Conservation (phyloP, 106 monocot species). For the Hemerocallis citrina region DNA sequence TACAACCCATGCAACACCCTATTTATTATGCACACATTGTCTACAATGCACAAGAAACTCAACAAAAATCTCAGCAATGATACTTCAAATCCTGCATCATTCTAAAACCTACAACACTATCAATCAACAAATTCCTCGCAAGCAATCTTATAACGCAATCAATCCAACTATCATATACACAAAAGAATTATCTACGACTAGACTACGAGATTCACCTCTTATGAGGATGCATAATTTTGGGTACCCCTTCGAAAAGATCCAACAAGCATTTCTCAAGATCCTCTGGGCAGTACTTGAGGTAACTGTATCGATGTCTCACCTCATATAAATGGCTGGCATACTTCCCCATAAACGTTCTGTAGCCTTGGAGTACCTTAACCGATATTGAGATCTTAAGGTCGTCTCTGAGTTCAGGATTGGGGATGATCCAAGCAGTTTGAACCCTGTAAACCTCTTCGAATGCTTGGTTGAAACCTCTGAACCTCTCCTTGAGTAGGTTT, state of each 20-base stretch:
- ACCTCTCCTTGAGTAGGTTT: conserved; percentile 45
- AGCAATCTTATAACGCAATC: too few species aligned
- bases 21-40: too few species aligned
- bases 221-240: conserved; percentile 30
- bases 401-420: neutral
- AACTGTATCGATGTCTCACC: conserved; percentile 28
- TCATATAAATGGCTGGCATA: conserved; percentile 11
- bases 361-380: neutral
- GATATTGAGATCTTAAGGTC: conserved; percentile 11
- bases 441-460: conserved; percentile 9
- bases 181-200: too few species aligned
- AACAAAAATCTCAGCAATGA: too few species aligned
- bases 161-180: too few species aligned
- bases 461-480: conserved; percentile 48
- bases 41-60: too few species aligned
- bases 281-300: conserved; percentile 46
- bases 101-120: too few species aligned
- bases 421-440: conserved; percentile 3
- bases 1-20: too few species aligned
- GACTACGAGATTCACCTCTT: neutral
- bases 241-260: conserved; percentile 54
- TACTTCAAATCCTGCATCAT: too few species aligned
- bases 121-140: too few species aligned
- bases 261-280: conserved; percentile 44
- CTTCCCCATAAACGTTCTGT: conserved; percentile 5